Evolutionary conservation across 2,329 filamentous ascomycete genomes (phyloP), one percentile per base, ranked within the genome.

Genomic region (Sordariomycetes sp.): DNA sequence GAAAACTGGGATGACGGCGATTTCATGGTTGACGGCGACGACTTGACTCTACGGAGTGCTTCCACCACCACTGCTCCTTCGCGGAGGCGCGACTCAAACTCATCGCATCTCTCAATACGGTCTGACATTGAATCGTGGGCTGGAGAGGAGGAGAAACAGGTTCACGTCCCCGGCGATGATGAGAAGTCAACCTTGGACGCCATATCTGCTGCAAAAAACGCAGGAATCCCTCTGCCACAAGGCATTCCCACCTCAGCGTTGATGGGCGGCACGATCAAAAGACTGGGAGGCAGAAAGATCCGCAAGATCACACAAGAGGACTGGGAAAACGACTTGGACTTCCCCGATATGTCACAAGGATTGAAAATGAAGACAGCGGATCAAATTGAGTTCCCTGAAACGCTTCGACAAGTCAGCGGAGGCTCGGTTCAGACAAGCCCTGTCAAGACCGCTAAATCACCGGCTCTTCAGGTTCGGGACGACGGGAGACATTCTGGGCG

Each of bases 211-310:
- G 90, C 88, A 21, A 83, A 86, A 50, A 80, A 79, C 53, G 88
- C 87, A 18, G 92, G 92, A 45, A 94, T 98, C 43, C 90, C 92
- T 6, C 76, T 96, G 36, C 92, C 92, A 19, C 68, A 75, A 33
- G 88, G 88, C 52, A 78, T 96, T 21, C 87, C 90, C 2, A 77
- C 84, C 20, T 94, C 90, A 15, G 92, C 92, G 20, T 66, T 98
- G 27, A 75, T 92, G 54, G 90, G 90, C 34, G 92, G 92, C 34
- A 90, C 87, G 8, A 96, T 96, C 52, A 94, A 93, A 63, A 73
- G 88, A 46, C 69, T 96, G 21, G 88, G 88, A 32, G 78, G 77
- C 39, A 73, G 76, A 45, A 86, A 81, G 48, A 68, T 82, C 15
- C 80, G 78, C 49, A 82, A 75, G 49, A 76, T 80, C 26, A 75